Base-by-base conservation (phyloP, 1,284 basidiomycete genomes). In the Sphagnurus paluster region DNA sequence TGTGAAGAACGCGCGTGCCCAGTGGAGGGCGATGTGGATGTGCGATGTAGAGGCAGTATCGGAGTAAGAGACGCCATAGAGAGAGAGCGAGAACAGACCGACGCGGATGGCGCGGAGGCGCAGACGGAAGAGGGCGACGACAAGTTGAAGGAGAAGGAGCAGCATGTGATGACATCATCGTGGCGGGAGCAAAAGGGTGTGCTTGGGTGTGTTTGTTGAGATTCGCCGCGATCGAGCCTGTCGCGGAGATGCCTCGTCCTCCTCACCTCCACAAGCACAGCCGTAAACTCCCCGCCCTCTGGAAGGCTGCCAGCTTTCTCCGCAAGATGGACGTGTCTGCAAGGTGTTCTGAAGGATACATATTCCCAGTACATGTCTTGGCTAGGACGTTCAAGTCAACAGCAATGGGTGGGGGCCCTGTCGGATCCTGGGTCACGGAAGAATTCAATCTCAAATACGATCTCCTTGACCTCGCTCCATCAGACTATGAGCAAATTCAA, bases 221-320 rank as follows among this genome's bases (percentile, higher is more conserved):
- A 30, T 80, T 82, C 17, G 75, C 82, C 10, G 86, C 92, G 61
- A 85, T 93, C 36, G 82, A 90, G 42, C 73, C 79, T 35, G 84
- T 88, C 21, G 77, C 81, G 19, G 77, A 82, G 42, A 90, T 93
- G 78, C 77, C 89, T 81, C 5, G 84, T 93, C 44, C 80, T 98
- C 13, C 72, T 98, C 8, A 75, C 3, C 75, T 98, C 5, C 81
- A 90, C 48, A 92, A 92, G 54, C 84, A 90, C 1, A 83, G 87
- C 48, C 67, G 76, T 46, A 96, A 97, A 66, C 77, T 97, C 0
- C 94, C 94, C 4, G 84, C 85, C 0, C 76, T 97, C 5, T 92
- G 92, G 77, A 93, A 94, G 61, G 84, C 91, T 0, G 80, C 93
- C 32, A 84, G 81, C 38, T 92, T 93, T 61, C 75, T 98, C 6